Conservation (phyloP, 176 grass and related monocot genomes). For the Olyra latifolia region DNA sequence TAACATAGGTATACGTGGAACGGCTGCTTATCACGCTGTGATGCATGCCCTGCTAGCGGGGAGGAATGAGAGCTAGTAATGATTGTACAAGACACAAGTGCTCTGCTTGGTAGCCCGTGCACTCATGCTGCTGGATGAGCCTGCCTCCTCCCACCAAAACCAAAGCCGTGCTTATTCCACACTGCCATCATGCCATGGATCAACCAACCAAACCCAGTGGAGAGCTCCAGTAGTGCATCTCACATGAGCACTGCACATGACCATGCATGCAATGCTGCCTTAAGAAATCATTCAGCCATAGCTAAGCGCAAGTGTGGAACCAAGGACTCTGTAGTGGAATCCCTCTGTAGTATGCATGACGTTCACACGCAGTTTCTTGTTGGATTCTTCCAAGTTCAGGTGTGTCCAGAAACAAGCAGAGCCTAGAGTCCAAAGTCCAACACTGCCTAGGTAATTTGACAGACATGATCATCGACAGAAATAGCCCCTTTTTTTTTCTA, state of each 20-base stretch:
- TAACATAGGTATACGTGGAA: too few relatives aligned
- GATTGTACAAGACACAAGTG: slow-evolving; percentile 35
- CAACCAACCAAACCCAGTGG: neutral
- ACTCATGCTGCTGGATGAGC: slow-evolving; percentile 73
- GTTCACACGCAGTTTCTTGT: too few relatives aligned
- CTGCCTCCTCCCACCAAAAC: slow-evolving; percentile 61
- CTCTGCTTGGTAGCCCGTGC: slow-evolving; percentile 69
- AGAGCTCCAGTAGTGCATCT: slow-evolving; percentile 19
- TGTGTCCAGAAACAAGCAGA: too few relatives aligned
- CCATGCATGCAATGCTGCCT: neutral
- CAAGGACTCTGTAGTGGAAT: too few relatives aligned
- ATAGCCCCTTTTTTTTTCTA: too few relatives aligned
- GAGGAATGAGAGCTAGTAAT: slow-evolving; percentile 11
- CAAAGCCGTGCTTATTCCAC: slow-evolving; percentile 50
- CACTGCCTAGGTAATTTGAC: too few relatives aligned
- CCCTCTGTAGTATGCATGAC: too few relatives aligned
- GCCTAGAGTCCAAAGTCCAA: too few relatives aligned
- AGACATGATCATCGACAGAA: too few relatives aligned
- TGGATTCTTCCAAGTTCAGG: too few relatives aligned
- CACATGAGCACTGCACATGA: slow-evolving; percentile 38
- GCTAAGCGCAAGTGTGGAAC: too few relatives aligned
- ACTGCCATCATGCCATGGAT: slow-evolving; percentile 32
- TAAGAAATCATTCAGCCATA: neutral
- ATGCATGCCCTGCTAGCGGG: neutral
- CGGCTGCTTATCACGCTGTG: too few relatives aligned